Conservation (phyloP, 2,329 filamentous ascomycete species). For the Balansia obtecta region DNA sequence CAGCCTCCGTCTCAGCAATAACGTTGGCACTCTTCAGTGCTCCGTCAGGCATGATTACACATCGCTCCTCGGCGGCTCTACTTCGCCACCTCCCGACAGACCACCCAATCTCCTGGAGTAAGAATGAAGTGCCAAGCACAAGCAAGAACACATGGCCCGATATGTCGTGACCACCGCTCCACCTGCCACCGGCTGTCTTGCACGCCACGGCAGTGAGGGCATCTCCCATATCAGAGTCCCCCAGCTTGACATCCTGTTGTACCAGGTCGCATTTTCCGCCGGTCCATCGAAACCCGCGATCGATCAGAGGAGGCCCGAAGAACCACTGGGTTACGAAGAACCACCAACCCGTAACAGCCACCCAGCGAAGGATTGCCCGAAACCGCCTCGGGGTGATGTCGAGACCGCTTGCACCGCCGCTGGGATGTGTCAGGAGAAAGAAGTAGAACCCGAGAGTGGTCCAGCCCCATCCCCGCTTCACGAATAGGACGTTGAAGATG, state of each 20-base stretch:
- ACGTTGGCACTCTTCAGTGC: conserved; percentile 47
- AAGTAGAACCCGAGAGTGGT: conserved; percentile 60
- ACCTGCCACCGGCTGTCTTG: conserved; percentile 67
- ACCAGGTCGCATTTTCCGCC: conserved; percentile 69
- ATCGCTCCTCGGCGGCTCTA: conserved; percentile 44
- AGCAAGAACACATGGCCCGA: conserved; percentile 91
- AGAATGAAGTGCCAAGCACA: conserved; percentile 68
- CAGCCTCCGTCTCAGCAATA: conserved; percentile 23
- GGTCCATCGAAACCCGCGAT: conserved; percentile 77
- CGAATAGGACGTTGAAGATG: conserved; percentile 82
- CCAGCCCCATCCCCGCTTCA: conserved; percentile 95
- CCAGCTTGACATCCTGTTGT: conserved; percentile 31
- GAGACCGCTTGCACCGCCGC: conserved; percentile 20
- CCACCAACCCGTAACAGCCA: conserved; percentile 65
- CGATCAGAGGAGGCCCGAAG: conserved; percentile 82
- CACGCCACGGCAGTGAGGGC: conserved; percentile 68
- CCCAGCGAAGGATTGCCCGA: conserved; percentile 57
- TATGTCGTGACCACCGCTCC: conserved; percentile 93
- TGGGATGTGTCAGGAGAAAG: conserved; percentile 58
- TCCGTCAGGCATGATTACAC: conserved; percentile 54
- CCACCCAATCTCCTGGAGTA: conserved; percentile 67
- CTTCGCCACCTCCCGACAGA: conserved; percentile 33
- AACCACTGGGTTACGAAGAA: conserved; percentile 89
- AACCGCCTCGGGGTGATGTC: conserved; percentile 25
- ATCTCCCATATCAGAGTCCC: conserved; percentile 32